Evolutionary conservation across 331 rosid genomes (phyloP).

Genomic region (Quercus tomentella): DNA sequence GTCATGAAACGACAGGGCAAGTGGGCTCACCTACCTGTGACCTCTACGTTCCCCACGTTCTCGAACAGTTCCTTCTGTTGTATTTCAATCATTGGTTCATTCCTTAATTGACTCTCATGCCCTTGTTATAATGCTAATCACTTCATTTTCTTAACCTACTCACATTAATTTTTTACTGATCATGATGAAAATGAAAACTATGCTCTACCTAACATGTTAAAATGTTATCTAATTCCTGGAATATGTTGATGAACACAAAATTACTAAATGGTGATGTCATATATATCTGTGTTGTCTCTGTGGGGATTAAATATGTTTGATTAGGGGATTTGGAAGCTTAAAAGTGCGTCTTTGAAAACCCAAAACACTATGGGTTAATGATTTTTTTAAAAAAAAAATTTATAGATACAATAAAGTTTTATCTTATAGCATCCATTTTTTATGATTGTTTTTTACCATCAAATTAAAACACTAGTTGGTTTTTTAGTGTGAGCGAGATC

Average conservation of each 20-base stretch:
- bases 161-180: neutral
- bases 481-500: too few species aligned
- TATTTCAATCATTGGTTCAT: slow-evolving; percentile 43
- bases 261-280: too few species aligned
- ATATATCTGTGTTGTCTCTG: fast-evolving
- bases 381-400: too few species aligned
- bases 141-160: neutral
- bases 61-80: slow-evolving; percentile 28
- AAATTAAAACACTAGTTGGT: too few species aligned
- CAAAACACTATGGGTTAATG: too few species aligned
- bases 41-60: slow-evolving; percentile 38
- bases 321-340: too few species aligned
- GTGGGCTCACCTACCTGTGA: slow-evolving; percentile 12
- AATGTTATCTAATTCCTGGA: too few species aligned
- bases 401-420: too few species aligned
- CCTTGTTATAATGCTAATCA: slow-evolving; percentile 6
- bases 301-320: too few species aligned
- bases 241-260: too few species aligned
- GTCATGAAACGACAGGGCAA: slow-evolving; percentile 25
- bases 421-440: fast-evolving
- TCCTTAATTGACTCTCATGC: slow-evolving; percentile 27
- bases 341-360: too few species aligned
- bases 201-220: neutral
- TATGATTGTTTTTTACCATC: fast-evolving
- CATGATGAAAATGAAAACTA: neutral